Evolutionary conservation across 495 filamentous ascomycete species (phyloP), one percentile per base, ranked within the genome.

Genomic region (Aspergillus haitiensis): DNA sequence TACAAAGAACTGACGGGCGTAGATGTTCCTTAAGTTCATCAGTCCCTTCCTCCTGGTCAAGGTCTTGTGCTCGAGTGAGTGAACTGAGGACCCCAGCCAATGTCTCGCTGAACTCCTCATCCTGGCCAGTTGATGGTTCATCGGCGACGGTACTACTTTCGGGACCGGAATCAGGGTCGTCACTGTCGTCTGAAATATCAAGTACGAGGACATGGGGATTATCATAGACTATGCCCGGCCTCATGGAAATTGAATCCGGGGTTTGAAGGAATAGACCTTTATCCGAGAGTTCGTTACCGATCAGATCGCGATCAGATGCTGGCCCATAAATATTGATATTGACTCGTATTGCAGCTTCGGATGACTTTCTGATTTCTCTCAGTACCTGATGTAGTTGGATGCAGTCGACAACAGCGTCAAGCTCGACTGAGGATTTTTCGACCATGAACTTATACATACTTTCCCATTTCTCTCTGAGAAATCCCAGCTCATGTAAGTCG

Each of bases 271-370:
- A 57, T 5, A 57, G 15, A 13, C 34, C 34, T 1, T 21, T 21
- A 5, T 40, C 31, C 16, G 55, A 57, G n/a, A 57, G 34, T 12
- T 31, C 55, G 7, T 49, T 21, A 3, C 55, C 55, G 6, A 49
- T 21, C 4, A 9, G 5, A 39, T 57, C 55, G 1, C 55, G 44
- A 6, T 39, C 11, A 0, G 7, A 18, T 6, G 39, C 55, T 6
- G n/a, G 32, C 9, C 55, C 55, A n/a, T 57, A 57, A 15, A 57
- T 16, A 49, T 57, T 57, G 7, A 57, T n/a, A 57, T 49, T 12
- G 0, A 57, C 55, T 3, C 44, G 42, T 11, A 49, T 13, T 18
- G 3, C 31, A 10, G 55, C 55, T 6, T 57, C 55, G 0, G 31
- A 16, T 3, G 44, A 42, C 32, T 57, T 57, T 2, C n/a, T 18